Evolutionary conservation across 352 stramenopile genomes (phyloP).

Genomic region (Phytophthora idaei): DNA sequence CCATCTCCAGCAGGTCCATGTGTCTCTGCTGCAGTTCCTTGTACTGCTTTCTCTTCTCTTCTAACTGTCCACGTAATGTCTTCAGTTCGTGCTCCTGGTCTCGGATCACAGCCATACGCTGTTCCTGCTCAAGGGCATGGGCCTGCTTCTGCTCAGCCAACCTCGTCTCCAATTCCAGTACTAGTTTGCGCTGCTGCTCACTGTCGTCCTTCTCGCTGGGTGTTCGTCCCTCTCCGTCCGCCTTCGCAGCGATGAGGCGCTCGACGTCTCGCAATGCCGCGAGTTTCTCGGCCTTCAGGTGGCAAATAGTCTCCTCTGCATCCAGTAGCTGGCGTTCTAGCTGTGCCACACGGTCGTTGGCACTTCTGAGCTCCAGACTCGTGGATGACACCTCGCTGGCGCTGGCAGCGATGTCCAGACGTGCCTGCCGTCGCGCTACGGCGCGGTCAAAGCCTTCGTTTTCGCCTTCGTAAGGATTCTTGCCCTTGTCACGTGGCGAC

Average conservation of each 20-base stretch:
- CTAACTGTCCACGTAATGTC: slow-evolving; percentile 40
- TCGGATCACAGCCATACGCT: slow-evolving; percentile 63
- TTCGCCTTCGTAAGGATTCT: background rate
- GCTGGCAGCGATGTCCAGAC: slow-evolving; percentile 18
- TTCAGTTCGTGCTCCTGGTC: slow-evolving; percentile 64
- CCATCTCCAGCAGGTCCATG: slow-evolving; percentile 42
- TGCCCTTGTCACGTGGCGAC: background rate
- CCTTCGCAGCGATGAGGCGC: slow-evolving; percentile 37
- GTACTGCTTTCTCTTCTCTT: slow-evolving; percentile 26
- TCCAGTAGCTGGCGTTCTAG: slow-evolving; percentile 66
- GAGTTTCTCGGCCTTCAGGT: slow-evolving; percentile 76
- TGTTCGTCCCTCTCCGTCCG: background rate
- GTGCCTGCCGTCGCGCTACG: slow-evolving; percentile 24
- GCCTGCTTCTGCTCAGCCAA: slow-evolving; percentile 43
- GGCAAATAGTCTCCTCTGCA: slow-evolving; percentile 75
- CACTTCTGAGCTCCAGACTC: slow-evolving; percentile 49
- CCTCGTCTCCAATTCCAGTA: slow-evolving; percentile 48
- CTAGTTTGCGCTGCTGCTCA: slow-evolving; percentile 27
- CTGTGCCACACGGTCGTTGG: slow-evolving; percentile 56
- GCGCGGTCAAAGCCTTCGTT: slow-evolving; percentile 21
- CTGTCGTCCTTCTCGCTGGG: slow-evolving; percentile 5
- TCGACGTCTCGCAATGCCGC: slow-evolving; percentile 61
- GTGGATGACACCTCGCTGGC: slow-evolving; percentile 3
- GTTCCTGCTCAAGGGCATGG: slow-evolving; percentile 51
- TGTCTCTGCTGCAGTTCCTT: slow-evolving; percentile 40